These are phyloP conservation scores for Metarhizium robertsii DNA, from an alignment of 2,329 filamentous ascomycete species.

Conservation along the genomic window DNA sequence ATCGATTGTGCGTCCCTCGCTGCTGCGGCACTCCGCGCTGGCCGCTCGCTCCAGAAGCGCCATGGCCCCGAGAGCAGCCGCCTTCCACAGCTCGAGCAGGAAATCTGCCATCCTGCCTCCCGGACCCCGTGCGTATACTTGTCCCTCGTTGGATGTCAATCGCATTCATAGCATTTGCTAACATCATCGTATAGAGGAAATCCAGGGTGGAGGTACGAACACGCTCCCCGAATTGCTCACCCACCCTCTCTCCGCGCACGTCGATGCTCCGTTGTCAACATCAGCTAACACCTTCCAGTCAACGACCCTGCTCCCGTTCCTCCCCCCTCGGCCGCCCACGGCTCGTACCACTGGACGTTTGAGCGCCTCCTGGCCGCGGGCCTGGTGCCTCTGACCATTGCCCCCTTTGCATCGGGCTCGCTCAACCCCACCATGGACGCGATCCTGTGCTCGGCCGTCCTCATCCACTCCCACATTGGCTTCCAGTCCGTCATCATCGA, in stretches of 20 bases:
- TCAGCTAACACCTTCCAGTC: constrained; percentile 37
- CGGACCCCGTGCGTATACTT: constrained; percentile 61
- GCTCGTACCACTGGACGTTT: constrained; percentile 98
- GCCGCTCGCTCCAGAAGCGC: constrained; percentile 23
- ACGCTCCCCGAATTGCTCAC: too few species aligned
- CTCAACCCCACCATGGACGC: constrained; percentile 86
- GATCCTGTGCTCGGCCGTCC: constrained; percentile 68
- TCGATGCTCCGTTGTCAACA: background rate
- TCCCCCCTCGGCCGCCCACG: constrained; percentile 64
- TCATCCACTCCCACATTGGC: constrained; percentile 92
- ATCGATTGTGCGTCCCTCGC: constrained; percentile 43
- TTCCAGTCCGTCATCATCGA: constrained; percentile 88
- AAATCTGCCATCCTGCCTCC: constrained; percentile 75
- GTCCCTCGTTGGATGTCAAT: too few species aligned
- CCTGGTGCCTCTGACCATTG: constrained; percentile 77
- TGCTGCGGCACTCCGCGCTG: constrained; percentile 44
- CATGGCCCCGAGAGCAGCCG: constrained; percentile 49
- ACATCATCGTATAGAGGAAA: constrained; percentile 47
- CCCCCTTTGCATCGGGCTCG: constrained; percentile 85
- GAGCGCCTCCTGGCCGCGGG: constrained; percentile 76
- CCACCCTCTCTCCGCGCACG: background rate
- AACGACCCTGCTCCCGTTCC: constrained; percentile 81
- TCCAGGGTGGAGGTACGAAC: constrained; percentile 63
- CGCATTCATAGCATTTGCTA: constrained; percentile 24
- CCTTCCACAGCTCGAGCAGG: constrained; percentile 78